Base-by-base conservation (phyloP, 352 stramenopile species). In the Nothophytophthora sp. region DNA sequence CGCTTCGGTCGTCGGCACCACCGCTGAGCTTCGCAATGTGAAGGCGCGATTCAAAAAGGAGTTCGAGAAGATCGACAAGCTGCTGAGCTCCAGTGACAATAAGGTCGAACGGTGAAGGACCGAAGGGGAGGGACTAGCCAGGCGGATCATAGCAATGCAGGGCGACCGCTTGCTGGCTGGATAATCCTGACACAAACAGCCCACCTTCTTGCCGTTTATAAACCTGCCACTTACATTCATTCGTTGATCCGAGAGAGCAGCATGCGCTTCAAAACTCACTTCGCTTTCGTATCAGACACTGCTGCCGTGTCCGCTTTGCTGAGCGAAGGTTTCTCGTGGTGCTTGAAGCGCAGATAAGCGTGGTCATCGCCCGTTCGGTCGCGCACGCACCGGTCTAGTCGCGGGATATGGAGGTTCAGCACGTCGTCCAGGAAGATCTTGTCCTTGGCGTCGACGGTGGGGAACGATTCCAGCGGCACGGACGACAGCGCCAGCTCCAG, bases 31-130 rank as follows among this genome's bases (percentile, higher is more conserved):
- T 29, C 70, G 76, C 32, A 90, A 86, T 46, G 67, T 80, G 24
- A 94, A 94, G 49, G 76, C 67, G 27, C 73, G 78, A 15, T 85
- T 89, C 58, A 84, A 79, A 50, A 81, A 76, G 29, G 83, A 94
- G 51, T 88, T 85, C n/a, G 81, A 92, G 18, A 94, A 92, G 55
- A 89, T 92, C 54, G 81, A 94, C 56, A 94, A 94, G 51, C 77
- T 94, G 27, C 56, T 94, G 25, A 90, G 70, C 43, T 78, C 76
- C 35, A 90, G 88, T 53, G 83, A 94, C 61, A 92, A 84, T 67
- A 88, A 90, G 28, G 67, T 84, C 48, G 79, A 90, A 30, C 69
- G 76, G 60, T 90, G 66, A 38, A 29, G 13, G n/a, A 18, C 18
- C 24, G 12, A 51, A 60, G 15, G 11, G 39, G 23, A 13, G 46